Evolutionary conservation across 768 basidiomycete species (phyloP).

Genomic region (Suillus subalutaceus): DNA sequence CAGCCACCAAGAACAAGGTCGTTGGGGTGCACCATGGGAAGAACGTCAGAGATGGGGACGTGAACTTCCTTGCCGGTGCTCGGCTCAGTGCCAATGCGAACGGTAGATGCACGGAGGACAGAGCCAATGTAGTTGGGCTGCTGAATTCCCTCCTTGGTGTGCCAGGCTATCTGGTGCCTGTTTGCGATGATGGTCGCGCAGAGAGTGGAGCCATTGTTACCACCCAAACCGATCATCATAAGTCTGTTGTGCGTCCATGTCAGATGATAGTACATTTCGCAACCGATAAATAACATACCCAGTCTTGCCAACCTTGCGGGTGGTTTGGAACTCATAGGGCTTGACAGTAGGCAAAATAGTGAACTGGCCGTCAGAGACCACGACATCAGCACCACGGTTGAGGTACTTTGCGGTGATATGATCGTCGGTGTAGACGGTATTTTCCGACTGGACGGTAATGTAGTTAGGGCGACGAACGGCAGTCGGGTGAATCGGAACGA

Average conservation of each 20-base stretch:
- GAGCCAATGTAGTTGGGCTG: constrained; percentile 99
- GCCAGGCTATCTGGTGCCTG: constrained; percentile 92
- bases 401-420: constrained; percentile 81
- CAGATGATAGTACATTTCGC: constrained; percentile 12
- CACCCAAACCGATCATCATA: constrained; percentile 96
- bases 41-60: constrained; percentile 88
- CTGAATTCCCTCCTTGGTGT: constrained; percentile 89
- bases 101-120: constrained; percentile 92
- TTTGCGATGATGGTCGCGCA: constrained; percentile 96
- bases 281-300: constrained; percentile 61
- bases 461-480: constrained; percentile 75
- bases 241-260: constrained; percentile 52
- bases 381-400: constrained; percentile 77
- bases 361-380: constrained; percentile 73
- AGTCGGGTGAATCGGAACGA: constrained; percentile 81
- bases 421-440: constrained; percentile 80
- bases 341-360: constrained; percentile 78
- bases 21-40: constrained; percentile 98
- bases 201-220: constrained; percentile 96
- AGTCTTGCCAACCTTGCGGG: constrained; percentile 83
- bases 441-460: constrained; percentile 81
- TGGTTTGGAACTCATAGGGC: constrained; percentile 90
- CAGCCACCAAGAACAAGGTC: constrained; percentile 97
- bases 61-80: constrained; percentile 85
- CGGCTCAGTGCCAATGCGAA: constrained; percentile 85